Evolutionary conservation across 345 rosid genomes (phyloP).

Genomic region (Capsella bursapastoris): DNA sequence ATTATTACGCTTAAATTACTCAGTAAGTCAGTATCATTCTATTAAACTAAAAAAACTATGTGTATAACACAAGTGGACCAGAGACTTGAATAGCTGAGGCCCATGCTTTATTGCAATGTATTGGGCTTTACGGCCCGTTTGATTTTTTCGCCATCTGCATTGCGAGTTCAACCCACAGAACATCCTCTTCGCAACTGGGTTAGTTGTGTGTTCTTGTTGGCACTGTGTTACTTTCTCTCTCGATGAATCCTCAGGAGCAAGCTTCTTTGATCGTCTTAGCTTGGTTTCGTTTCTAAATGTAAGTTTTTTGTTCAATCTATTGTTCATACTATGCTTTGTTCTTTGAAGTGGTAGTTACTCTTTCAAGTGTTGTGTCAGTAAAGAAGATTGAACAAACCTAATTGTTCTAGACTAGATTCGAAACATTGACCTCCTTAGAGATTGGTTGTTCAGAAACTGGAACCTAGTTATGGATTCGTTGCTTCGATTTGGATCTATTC

Average conservation of each 20-base stretch:
- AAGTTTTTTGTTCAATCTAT: background rate
- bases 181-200: slow-evolving; percentile 9
- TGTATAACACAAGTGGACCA: background rate
- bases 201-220: slow-evolving; percentile 17
- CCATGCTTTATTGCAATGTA: background rate
- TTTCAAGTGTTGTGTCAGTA: background rate
- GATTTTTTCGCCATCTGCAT: background rate
- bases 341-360: too few species aligned
- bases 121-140: slow-evolving; percentile 34
- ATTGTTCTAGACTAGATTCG: background rate
- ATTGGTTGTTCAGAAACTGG: too few species aligned
- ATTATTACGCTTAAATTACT: too few species aligned
- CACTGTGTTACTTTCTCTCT: slow-evolving; percentile 14
- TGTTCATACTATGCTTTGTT: too few species aligned
- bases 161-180: background rate
- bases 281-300: slow-evolving; percentile 32
- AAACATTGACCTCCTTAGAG: too few species aligned
- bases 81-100: background rate
- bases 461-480: too few species aligned
- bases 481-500: too few species aligned
- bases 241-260: slow-evolving; percentile 32
- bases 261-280: slow-evolving; percentile 25
- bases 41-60: too few species aligned
- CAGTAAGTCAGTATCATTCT: too few species aligned
- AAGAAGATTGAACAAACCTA: slow-evolving; percentile 25